Conservation (phyloP, 192 early-diverging fungal genomes). For the Podila epigama region DNA sequence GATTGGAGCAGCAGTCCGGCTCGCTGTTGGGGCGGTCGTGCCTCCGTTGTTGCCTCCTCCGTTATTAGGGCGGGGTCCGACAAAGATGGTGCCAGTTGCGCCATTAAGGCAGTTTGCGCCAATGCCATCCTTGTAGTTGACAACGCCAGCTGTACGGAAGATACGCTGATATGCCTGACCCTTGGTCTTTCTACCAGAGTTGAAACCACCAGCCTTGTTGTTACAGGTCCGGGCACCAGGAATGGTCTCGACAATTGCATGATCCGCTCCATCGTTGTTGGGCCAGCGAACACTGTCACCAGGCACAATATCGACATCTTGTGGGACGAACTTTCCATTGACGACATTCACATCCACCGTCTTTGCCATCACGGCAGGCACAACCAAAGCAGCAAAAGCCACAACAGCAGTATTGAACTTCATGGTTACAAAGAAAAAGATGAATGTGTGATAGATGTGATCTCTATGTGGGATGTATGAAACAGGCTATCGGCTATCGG, state of each 20-base stretch:
- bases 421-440: constrained; percentile 11
- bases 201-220: constrained; percentile 33
- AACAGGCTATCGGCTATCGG: too few relatives aligned
- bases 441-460: not conserved
- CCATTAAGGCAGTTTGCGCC: constrained; percentile 24
- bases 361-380: constrained; percentile 19
- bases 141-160: constrained; percentile 1
- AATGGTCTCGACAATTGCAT: constrained; percentile 34
- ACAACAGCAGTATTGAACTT: constrained; percentile 11
- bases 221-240: constrained; percentile 16
- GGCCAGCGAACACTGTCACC: constrained; percentile 45
- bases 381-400: not conserved
- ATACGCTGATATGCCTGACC: constrained; percentile 18
- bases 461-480: too few relatives aligned
- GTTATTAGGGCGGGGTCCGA: constrained; percentile 4
- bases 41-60: not conserved
- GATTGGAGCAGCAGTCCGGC: constrained; percentile 3
- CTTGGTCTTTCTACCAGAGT: constrained; percentile 22
- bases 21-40: not conserved
- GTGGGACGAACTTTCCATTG: constrained; percentile 15
- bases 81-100: constrained; percentile 22
- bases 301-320: constrained; percentile 8
- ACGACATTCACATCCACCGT: constrained; percentile 26
- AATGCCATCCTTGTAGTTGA: constrained; percentile 46
- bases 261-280: constrained; percentile 20